Evolutionary conservation across 1,284 basidiomycete species (phyloP), one percentile per base, ranked within the genome.

Genomic region (Inonotus hispidus): DNA sequence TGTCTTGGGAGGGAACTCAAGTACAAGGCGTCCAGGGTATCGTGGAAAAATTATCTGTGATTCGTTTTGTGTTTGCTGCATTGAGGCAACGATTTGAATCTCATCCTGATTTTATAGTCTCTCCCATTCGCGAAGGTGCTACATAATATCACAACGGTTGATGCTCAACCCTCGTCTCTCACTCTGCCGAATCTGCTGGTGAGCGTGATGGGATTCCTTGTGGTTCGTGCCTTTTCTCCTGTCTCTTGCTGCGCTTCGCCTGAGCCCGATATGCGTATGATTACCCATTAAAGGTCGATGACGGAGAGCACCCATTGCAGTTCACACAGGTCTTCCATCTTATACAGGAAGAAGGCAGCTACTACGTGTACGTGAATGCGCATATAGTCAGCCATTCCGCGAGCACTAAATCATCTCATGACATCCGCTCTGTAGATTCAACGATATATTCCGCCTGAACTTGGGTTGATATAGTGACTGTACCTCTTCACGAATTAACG

Each of bases 311-410:
- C 69, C 84, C 92, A n/a, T 77, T 98, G 63, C 86, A 85, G 69
- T 98, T 92, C 81, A 90, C 87, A 66, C 94, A 97, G 75, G 78
- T 88, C 63, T 99, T 98, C 85, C 93, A 95, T 66, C 84, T 98
- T 56, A 82, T 92, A 63, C 89, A 85, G 35, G 93, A 97, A 23
- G 83, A 78, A 16, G 73, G 70, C 29, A 84, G 83, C 67, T 98
- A 92, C 82, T 98, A 88, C 73, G 91, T 98, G 87, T 94, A 78
- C 62, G 88, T 52, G 29, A 75, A 1, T 37, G 29, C 21, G 49
- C 58, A 61, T 64, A 56, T 53, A 55, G 53, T 32, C 53, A 59
- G 16, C 32, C 27, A 32, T 19, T 27, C 53, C 41, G 19, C 27
- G 38, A 52, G n/a, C 39, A 59, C 10, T 29, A 58, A 49, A 49